A percentile compares a stretch with the other conserved stretches of the same genome.
Conservation (phyloP, 1,284 basidiomycete genomes). For the Neonothopanus nambi region DNA sequence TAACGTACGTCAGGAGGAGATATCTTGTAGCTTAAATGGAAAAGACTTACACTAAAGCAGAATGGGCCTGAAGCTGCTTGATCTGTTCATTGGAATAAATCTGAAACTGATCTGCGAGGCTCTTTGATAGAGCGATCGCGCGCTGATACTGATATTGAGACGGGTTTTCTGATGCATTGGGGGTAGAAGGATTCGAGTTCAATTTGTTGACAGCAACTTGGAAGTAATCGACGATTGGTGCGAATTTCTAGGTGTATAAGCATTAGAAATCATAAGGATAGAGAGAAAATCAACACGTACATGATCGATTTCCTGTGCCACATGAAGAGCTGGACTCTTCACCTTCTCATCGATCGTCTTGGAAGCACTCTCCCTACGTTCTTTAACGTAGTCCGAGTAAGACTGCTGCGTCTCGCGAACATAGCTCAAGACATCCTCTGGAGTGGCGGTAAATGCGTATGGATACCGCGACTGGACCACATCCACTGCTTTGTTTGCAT, state of each 20-base stretch:
- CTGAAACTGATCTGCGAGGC: slow-evolving; percentile 60
- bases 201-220: slow-evolving; percentile 59
- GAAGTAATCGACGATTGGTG: slow-evolving; percentile 72
- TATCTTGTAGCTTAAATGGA: background rate
- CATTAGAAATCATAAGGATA: slow-evolving; percentile 11
- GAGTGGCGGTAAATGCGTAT: slow-evolving; percentile 70
- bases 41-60: slow-evolving; percentile 54
- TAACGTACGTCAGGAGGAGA: slow-evolving; percentile 7
- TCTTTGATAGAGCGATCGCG: slow-evolving; percentile 61
- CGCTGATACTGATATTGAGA: slow-evolving; percentile 76
- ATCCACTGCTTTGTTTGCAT: slow-evolving; percentile 74
- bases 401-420: slow-evolving; percentile 57
- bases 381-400: slow-evolving; percentile 38
- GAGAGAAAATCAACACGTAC: slow-evolving; percentile 42
- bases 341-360: slow-evolving; percentile 68
- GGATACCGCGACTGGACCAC: slow-evolving; percentile 72
- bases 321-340: slow-evolving; percentile 59
- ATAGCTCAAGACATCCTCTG: slow-evolving; percentile 66
- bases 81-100: slow-evolving; percentile 71
- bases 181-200: slow-evolving; percentile 44
- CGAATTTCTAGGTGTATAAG: slow-evolving; percentile 49
- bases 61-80: slow-evolving; percentile 70
- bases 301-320: slow-evolving; percentile 72
- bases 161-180: slow-evolving; percentile 35
- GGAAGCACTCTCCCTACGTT: slow-evolving; percentile 49